A percentile compares a stretch with the other conserved stretches of the same genome.
Conservation (phyloP, 148 eudicot species). For the Agrostemma githago region DNA sequence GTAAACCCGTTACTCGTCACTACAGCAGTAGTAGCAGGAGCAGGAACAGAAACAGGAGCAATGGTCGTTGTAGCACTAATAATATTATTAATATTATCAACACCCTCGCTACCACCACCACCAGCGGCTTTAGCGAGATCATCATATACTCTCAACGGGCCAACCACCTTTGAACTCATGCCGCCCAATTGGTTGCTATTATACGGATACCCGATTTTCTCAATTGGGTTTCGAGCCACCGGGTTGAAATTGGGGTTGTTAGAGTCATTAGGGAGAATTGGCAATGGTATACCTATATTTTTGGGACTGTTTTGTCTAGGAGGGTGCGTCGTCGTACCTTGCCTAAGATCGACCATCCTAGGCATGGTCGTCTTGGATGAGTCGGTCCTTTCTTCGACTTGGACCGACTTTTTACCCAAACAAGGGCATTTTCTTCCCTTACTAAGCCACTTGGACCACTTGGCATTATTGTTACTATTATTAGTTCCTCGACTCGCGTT, state of each 20-base stretch:
- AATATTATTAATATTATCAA: background rate
- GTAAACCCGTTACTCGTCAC: constrained; percentile 43
- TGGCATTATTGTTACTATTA: background rate
- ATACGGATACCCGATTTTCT: constrained; percentile 4
- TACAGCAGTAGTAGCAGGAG: background rate
- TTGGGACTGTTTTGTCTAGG: constrained; percentile 33
- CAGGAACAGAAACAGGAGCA: background rate
- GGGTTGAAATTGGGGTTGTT: background rate
- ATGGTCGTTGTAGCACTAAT: background rate
- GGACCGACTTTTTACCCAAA: constrained; percentile 60
- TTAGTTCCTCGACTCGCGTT: constrained; percentile 16
- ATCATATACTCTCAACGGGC: constrained; percentile 22
- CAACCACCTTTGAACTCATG: constrained; percentile 19
- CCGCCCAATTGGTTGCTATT: background rate
- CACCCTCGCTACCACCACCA: constrained; percentile 1
- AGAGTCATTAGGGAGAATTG: constrained; percentile 3
- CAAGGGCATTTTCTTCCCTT: constrained; percentile 70
- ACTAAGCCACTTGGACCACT: constrained; percentile 19
- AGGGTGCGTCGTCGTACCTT: constrained; percentile 28
- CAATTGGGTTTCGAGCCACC: constrained; percentile 8
- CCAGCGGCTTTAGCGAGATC: constrained; percentile 25
- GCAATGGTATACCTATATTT: constrained; percentile 9
- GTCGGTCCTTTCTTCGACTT: constrained; percentile 40
- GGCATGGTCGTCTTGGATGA: constrained; percentile 23
- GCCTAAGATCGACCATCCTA: constrained; percentile 28